Base-by-base conservation (phyloP, 441 rosid species). In the Populus tomentosa region DNA sequence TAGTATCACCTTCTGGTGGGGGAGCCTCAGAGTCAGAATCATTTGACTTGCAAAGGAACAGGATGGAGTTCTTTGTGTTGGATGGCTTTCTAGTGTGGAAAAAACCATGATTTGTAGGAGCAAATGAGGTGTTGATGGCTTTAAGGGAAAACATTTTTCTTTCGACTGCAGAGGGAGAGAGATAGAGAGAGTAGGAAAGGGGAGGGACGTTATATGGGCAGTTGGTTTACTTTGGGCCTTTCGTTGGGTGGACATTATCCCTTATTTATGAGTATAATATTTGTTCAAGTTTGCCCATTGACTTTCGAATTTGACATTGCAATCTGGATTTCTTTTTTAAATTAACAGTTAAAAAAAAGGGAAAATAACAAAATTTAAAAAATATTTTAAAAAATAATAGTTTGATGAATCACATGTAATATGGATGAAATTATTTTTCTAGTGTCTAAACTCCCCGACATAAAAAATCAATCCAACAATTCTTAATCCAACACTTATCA, bases 1-100 rank as follows among this genome's bases (percentile, higher is more conserved):
- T 81, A 38, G 86, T 79, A 80, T 94, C 98, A 14, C 94, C 97
- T 79, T 86, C 89, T 3, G 92, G 84, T 70, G 84, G 79, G 40
- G 92, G 73, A 42, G 86, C 35, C 32, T 83, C 85, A 2, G 89
- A 64, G 7, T 86, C 87, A 6, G 93, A 76, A 69, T 80, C 87
- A 69, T 80, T 87, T 24, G 89, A 70, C 85, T 86, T 89, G 82
- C 88, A 85, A 82, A 87, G 84, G 73, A 90, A 87, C 64, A 88
- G 80, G 76, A 86, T 76, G 73, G 90, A 83, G 32, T 38, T 78
- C 67, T 78, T 81, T 67, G 78, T 69, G 75, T 33, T 35, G 72
- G 82, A 33, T 46, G 74, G 69, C 76, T 87, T 80, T 84, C 87
- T 80, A 40, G 83, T 65, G 71, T 76, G 79, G 87, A 87, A 80